phyloP scores from a whole-genome alignment of 2,329 filamentous ascomycete species.

The Apiospora sp. region DNA sequence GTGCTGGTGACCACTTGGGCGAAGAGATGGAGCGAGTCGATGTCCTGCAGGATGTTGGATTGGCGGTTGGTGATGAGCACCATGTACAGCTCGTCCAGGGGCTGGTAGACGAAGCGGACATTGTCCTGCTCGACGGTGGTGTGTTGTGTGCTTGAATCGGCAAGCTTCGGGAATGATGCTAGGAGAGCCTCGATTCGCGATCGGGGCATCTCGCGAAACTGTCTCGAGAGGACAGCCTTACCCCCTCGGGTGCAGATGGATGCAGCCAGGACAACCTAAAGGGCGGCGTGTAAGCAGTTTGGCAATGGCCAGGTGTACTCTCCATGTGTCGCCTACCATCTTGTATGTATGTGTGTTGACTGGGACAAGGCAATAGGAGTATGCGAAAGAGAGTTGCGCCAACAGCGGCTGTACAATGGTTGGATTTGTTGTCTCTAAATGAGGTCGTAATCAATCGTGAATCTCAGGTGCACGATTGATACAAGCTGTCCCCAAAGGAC shows the following conservation, averaged over 20 bases:
- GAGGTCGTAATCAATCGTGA: slow-evolving; percentile 11
- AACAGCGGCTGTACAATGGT: slow-evolving; percentile 19
- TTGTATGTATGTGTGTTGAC: not conserved
- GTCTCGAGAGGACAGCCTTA: slow-evolving; percentile 96
- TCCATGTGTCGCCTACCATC: slow-evolving; percentile 21
- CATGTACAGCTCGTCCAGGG: slow-evolving; percentile 98
- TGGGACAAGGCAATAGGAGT: not conserved
- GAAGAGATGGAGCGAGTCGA: slow-evolving; percentile 97
- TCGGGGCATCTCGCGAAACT: slow-evolving; percentile 97
- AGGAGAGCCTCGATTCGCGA: slow-evolving; percentile 96
- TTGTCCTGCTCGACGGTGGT: slow-evolving; percentile 99
- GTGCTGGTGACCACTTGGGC: slow-evolving; percentile 96
- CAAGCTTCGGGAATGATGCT: slow-evolving; percentile 96
- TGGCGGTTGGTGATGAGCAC: slow-evolving; percentile 99
- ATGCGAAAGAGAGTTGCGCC: slow-evolving; percentile 11
- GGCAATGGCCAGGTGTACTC: not conserved
- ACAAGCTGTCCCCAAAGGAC: slow-evolving; percentile 20
- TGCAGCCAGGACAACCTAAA: slow-evolving; percentile 94
- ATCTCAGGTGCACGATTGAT: slow-evolving; percentile 16
- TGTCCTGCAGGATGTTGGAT: slow-evolving; percentile 99
- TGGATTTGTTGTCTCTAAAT: slow-evolving; percentile 6
- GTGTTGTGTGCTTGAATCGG: slow-evolving; percentile 94
- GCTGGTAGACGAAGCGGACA: slow-evolving; percentile 99
- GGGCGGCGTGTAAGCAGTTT: slow-evolving; percentile 31
- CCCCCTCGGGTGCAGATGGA: slow-evolving; percentile 98